A percentile compares a stretch with the other conserved stretches of the same genome.
Conservation (phyloP, 2,329 filamentous ascomycete genomes). For the Colletotrichum sp. region DNA sequence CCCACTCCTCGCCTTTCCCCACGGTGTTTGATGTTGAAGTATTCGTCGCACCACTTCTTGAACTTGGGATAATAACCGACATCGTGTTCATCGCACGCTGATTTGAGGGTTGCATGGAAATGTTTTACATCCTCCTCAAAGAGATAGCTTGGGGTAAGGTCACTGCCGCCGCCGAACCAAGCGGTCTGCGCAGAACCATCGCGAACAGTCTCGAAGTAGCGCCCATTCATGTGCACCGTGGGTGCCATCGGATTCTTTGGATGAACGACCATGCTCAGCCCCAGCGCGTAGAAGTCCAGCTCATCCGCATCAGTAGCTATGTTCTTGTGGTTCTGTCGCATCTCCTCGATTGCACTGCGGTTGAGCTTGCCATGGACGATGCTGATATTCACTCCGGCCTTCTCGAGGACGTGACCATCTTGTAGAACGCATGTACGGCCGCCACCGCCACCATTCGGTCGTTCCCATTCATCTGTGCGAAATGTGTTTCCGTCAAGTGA, state of each 20-base stretch:
- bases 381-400: conserved; percentile 93
- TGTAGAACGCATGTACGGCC: conserved; percentile 94
- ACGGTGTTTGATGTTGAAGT: conserved; percentile 93
- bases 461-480: conserved; percentile 82
- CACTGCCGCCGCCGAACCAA: conserved; percentile 98
- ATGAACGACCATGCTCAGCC: conserved; percentile 90
- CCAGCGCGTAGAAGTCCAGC: conserved; percentile 95
- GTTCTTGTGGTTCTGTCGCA: conserved; percentile 57
- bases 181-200: conserved; percentile 83
- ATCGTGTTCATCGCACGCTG: conserved; percentile 91
- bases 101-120: conserved; percentile 92
- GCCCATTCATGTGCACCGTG: conserved; percentile 97
- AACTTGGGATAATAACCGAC: conserved; percentile 89
- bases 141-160: conserved; percentile 90
- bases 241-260: conserved; percentile 95
- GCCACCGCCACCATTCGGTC: conserved; percentile 87
- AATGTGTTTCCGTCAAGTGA: conserved; percentile 84
- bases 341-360: conserved; percentile 84
- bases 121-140: conserved; percentile 97
- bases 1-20: conserved; percentile 85
- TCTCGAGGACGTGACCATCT: conserved; percentile 96
- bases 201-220: conserved; percentile 95
- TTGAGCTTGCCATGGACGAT: conserved; percentile 93
- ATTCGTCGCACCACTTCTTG: conserved; percentile 98
- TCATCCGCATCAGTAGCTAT: conserved; percentile 68